Evolutionary conservation across 1,284 basidiomycete species (phyloP), one percentile per base, ranked within the genome.

Genomic region (Macrocystidia cucumis): DNA sequence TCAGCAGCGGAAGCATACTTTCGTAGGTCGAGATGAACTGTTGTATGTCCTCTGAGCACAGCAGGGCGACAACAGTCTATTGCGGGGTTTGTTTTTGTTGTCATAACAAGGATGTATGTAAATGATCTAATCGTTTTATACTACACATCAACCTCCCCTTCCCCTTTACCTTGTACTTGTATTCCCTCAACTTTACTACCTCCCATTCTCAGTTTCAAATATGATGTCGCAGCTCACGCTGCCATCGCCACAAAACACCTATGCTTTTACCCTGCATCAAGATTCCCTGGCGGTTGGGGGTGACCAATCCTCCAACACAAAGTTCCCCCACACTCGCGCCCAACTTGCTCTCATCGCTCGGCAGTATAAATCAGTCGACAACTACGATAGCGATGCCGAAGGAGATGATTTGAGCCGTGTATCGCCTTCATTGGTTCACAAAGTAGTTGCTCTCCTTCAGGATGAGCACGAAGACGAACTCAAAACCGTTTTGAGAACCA

Each of bases 381-480:
- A 48, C 32, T 63, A 65, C 46, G 79, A 81, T 40, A 59, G 59
- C 44, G 76, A 81, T 39, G 50, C 57, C 5, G 79, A 84, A 40
- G 59, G 57, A 18, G 77, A 80, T 38, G 76, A 79, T 31, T 57
- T 59, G 28, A 58, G 51, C 37, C 64, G 67, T 35, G 67, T 83
- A 39, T 70, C 66, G 28, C 60, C 70, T 1, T 61, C 66, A 24
- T 59, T 91, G 7, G 73, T 91, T 13, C 72, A 69, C 48, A 69
- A 69, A 48, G 79, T 91, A 9, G 82, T 86, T 18, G 60, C 65
- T 3, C 60, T 89, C 32, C 72, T 95, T 29, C 74, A 75, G 29
- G 74, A 80, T 39, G 91, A 95, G 56, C 76, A 83, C 41, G 90
- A 92, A 57, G 91, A 93, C 41, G 76, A 80, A 37, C 73, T 93